These are phyloP conservation scores for Chlamydomonas asymmetrica DNA, from an alignment of 139 green algal genomes.

Conservation along the genomic window DNA sequence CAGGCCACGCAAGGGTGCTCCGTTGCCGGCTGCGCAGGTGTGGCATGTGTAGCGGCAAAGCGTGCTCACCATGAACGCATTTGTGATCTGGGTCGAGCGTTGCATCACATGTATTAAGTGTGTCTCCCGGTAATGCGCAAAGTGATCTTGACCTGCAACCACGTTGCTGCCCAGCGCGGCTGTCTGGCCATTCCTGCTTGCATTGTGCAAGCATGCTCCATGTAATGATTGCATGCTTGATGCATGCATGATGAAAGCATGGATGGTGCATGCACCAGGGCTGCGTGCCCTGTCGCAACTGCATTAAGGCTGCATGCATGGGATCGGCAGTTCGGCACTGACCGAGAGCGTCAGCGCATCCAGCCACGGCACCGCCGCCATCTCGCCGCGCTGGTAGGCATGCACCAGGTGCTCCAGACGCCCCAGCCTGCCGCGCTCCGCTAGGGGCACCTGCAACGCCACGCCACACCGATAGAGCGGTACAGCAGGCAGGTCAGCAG, in stretches of 20 bases:
- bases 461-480: not conserved
- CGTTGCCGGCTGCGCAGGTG: too few relatives aligned
- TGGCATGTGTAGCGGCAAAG: too few relatives aligned
- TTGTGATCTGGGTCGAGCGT: too few relatives aligned
- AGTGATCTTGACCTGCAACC: too few relatives aligned
- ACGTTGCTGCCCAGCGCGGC: too few relatives aligned
- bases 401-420: constrained; percentile 74
- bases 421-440: constrained; percentile 51
- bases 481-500: not conserved
- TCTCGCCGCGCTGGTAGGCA: constrained; percentile 76
- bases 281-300: not conserved
- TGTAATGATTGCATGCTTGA: not conserved
- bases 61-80: too few relatives aligned
- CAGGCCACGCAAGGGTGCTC: too few relatives aligned
- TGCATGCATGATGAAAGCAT: not conserved
- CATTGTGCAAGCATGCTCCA: too few relatives aligned
- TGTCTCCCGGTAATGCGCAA: too few relatives aligned
- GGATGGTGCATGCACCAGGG: not conserved
- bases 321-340: too few relatives aligned
- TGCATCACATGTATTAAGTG: too few relatives aligned
- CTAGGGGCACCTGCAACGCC: constrained; percentile 42
- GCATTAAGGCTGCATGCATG: not conserved
- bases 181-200: not conserved
- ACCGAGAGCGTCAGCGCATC: constrained; percentile 73
- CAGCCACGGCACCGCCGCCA: constrained; percentile 81